phyloP scores from a whole-genome alignment of 1,284 basidiomycete species.

The Apiotrichum sp. region DNA sequence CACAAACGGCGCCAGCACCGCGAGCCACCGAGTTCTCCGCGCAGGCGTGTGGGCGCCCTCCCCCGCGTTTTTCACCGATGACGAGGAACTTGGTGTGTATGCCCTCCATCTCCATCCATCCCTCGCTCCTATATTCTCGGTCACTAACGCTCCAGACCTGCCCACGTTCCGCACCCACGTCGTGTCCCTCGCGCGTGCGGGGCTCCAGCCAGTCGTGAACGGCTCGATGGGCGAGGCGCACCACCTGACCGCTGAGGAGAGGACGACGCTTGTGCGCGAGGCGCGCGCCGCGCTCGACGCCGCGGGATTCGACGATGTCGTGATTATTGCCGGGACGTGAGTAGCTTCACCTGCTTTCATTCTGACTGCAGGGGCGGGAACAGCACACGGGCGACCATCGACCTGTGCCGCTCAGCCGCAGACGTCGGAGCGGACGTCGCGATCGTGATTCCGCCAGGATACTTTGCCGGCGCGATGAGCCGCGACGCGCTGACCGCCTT shows the following conservation, averaged over 20 bases:
- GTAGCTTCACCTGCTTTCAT: conserved; percentile 10
- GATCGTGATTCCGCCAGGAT: conserved; percentile 77
- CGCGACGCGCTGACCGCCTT: conserved; percentile 67
- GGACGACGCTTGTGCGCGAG: conserved; percentile 60
- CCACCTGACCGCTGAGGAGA: conserved; percentile 70
- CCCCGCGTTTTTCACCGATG: conserved; percentile 72
- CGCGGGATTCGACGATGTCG: conserved; percentile 57
- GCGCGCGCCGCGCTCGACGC: conserved; percentile 67
- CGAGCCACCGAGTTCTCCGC: conserved; percentile 54
- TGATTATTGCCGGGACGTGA: conserved; percentile 70
- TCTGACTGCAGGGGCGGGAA: conserved; percentile 55
- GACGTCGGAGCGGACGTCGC: conserved; percentile 73
- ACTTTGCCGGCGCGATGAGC: conserved; percentile 69
- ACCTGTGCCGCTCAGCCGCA: conserved; percentile 66
- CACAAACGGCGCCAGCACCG: too few species aligned
- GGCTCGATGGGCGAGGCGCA: conserved; percentile 60
- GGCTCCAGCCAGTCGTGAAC: conserved; percentile 67
- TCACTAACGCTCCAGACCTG: conserved; percentile 54
- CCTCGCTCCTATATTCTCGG: too few species aligned
- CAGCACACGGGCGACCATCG: conserved; percentile 72
- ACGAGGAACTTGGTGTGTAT: conserved; percentile 71
- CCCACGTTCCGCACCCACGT: conserved; percentile 68
- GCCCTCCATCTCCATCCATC: too few species aligned
- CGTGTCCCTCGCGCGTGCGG: conserved; percentile 61
- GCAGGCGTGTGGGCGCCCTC: conserved; percentile 79